Conservation (phyloP, 495 filamentous ascomycete species). For the Parachaetomium inaequale region DNA sequence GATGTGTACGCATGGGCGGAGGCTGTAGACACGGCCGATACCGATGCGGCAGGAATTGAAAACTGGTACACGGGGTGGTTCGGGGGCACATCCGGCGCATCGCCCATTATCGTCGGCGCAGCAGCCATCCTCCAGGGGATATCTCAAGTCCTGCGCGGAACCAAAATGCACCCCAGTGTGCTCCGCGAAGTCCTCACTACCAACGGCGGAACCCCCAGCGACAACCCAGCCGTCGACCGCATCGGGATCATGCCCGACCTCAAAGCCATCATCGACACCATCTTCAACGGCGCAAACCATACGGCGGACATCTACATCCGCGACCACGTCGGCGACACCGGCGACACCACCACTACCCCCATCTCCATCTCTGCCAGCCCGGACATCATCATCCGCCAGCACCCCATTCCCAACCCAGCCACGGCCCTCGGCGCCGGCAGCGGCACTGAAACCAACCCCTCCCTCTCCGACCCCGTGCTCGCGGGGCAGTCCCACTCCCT, state of each 20-base stretch:
- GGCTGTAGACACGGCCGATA: conserved; percentile 17
- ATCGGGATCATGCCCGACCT: conserved; percentile 19
- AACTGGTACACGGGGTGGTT: conserved; percentile 16
- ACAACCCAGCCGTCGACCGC: conserved; percentile 3
- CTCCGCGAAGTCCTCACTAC: conserved; percentile 12
- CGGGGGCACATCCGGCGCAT: conserved; percentile 21
- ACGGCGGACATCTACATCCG: conserved; percentile 10
- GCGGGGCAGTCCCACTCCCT: conserved; percentile 2
- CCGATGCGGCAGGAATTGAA: neutral
- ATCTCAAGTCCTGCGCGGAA: neutral
- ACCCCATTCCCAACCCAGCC: conserved; percentile 5
- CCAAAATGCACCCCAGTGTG: conserved; percentile 14
- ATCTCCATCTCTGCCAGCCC: conserved; percentile 2
- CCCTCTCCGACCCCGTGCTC: conserved; percentile 6
- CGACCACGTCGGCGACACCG: conserved; percentile 10
- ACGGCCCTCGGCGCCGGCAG: neutral
- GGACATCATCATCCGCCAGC: conserved; percentile 17
- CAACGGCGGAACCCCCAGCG: conserved; percentile 9
- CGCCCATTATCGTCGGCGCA: conserved; percentile 20
- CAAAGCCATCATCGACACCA: conserved; percentile 10
- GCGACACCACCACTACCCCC: neutral
- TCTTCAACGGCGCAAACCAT: neutral
- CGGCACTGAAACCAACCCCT: conserved; percentile 6
- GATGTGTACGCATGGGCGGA: conserved; percentile 23
- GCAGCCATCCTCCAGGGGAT: conserved; percentile 21